Conservation (phyloP, 2,329 filamentous ascomycete species). For the Didymellaceae sp. region DNA sequence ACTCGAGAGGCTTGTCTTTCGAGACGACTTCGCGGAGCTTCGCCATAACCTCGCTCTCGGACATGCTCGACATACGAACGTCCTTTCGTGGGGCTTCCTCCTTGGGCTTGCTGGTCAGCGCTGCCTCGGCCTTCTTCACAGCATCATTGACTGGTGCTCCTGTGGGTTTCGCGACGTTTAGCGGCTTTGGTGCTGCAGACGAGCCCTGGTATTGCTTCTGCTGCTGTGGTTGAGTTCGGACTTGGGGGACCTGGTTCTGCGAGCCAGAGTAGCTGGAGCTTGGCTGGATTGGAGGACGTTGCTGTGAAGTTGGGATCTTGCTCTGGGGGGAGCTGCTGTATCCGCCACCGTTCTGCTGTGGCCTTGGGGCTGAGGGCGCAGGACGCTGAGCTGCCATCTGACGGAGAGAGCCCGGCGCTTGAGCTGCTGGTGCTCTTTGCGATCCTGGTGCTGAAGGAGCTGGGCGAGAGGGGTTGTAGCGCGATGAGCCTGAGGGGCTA, state of each 20-base stretch:
- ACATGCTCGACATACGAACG: conserved; percentile 98
- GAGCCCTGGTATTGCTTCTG: conserved; percentile 50
- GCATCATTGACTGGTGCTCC: conserved; percentile 65
- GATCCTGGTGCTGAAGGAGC: conserved; percentile 76
- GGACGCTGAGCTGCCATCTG: conserved; percentile 75
- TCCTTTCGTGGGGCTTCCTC: conserved; percentile 86
- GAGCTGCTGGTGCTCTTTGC: conserved; percentile 55
- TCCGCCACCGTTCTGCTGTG: conserved; percentile 44
- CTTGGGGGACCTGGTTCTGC: conserved; percentile 49
- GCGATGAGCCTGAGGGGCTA: conserved; percentile 58
- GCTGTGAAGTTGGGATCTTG: conserved; percentile 36
- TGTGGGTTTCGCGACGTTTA: conserved; percentile 58
- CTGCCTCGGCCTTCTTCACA: conserved; percentile 88
- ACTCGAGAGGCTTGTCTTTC: conserved; percentile 91
- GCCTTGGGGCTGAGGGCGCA: conserved; percentile 73
- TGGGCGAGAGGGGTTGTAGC: conserved; percentile 85
- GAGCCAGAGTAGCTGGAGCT: conserved; percentile 48
- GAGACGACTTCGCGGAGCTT: conserved; percentile 93
- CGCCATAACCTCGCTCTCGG: conserved; percentile 95
- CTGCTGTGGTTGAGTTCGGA: conserved; percentile 50
- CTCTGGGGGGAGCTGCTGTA: conserved; percentile 39
- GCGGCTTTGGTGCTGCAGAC: conserved; percentile 61
- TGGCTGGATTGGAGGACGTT: conserved; percentile 54
- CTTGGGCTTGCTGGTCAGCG: conserved; percentile 71
- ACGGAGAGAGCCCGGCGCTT: conserved; percentile 58